phyloP scores from a whole-genome alignment of 352 stramenopile genomes.

The Aphanomyces euteiches region DNA sequence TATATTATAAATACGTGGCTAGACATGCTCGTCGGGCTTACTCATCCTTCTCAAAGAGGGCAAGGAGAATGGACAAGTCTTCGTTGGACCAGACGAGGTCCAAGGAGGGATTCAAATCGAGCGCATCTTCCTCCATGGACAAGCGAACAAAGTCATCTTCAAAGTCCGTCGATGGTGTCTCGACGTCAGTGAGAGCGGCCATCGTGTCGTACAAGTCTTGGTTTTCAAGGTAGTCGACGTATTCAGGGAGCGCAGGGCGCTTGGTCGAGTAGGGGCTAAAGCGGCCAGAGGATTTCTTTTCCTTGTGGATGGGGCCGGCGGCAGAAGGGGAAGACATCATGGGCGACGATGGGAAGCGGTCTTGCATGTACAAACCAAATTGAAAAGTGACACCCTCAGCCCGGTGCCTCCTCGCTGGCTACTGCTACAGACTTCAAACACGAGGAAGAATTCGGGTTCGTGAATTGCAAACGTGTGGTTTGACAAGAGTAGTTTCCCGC shows the following conservation, averaged over 20 bases:
- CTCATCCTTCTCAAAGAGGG: slow-evolving; percentile 20
- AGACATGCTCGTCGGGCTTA: not conserved
- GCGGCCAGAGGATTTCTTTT: not conserved
- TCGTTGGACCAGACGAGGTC: slow-evolving; percentile 16
- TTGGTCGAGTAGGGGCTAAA: slow-evolving; percentile 28
- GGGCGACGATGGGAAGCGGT: not conserved
- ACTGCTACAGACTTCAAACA: too few relatives aligned
- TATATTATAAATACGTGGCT: too few relatives aligned
- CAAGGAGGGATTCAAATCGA: slow-evolving; percentile 25
- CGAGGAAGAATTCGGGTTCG: too few relatives aligned
- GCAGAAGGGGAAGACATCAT: not conserved
- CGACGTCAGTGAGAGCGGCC: slow-evolving; percentile 22
- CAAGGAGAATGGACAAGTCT: slow-evolving; percentile 28
- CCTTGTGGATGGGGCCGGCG: not conserved
- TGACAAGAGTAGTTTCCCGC: too few relatives aligned
- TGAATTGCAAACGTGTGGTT: too few relatives aligned
- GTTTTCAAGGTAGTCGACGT: slow-evolving; percentile 23
- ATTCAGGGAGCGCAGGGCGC: slow-evolving; percentile 25
- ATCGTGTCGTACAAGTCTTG: slow-evolving; percentile 20
- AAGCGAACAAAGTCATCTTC: slow-evolving; percentile 27
- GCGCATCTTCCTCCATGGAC: slow-evolving; percentile 21
- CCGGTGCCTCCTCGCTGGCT: too few relatives aligned
- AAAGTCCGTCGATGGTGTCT: slow-evolving; percentile 19
- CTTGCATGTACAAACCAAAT: slow-evolving; percentile 8
- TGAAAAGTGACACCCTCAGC: not conserved